phyloP scores from a whole-genome alignment of 352 stramenopile genomes.

The Phytophthora quininea region DNA sequence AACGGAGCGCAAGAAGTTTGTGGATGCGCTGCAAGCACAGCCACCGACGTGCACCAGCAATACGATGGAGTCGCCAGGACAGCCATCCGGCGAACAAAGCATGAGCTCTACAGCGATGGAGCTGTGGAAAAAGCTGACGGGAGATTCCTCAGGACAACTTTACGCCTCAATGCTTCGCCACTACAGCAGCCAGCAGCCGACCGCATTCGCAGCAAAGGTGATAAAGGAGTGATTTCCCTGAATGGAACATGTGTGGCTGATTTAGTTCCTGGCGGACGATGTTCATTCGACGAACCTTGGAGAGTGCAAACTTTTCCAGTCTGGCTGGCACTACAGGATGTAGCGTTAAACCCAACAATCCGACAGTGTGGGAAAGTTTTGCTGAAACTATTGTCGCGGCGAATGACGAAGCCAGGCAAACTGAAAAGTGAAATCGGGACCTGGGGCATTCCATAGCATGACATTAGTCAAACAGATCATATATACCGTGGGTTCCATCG shows the following conservation, averaged over 20 bases:
- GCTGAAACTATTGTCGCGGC: background rate
- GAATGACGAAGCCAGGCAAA: slow-evolving; percentile 3
- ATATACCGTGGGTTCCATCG: background rate
- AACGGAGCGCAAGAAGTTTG: slow-evolving; percentile 32
- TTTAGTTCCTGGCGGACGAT: no score
- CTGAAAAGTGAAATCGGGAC: slow-evolving; percentile 14
- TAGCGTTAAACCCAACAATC: no score
- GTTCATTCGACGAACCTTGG: no score
- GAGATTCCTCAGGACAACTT: slow-evolving; percentile 30
- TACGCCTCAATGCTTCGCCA: slow-evolving; percentile 26
- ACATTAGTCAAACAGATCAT: background rate
- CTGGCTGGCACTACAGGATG: no score
- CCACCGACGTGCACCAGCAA: background rate
- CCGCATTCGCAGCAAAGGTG: background rate
- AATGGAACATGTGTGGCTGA: background rate
- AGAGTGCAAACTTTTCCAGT: no score
- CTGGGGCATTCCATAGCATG: background rate
- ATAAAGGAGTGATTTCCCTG: background rate
- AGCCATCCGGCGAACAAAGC: background rate
- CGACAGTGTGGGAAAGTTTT: no score
- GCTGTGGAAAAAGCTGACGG: slow-evolving; percentile 30
- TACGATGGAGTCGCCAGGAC: background rate
- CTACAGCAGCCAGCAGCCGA: slow-evolving; percentile 3
- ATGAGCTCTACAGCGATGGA: slow-evolving; percentile 9
- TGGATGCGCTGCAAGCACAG: slow-evolving; percentile 21